phyloP scores from a whole-genome alignment of 495 filamentous ascomycete genomes.

The Lasiosphaeriaceae sp. region DNA sequence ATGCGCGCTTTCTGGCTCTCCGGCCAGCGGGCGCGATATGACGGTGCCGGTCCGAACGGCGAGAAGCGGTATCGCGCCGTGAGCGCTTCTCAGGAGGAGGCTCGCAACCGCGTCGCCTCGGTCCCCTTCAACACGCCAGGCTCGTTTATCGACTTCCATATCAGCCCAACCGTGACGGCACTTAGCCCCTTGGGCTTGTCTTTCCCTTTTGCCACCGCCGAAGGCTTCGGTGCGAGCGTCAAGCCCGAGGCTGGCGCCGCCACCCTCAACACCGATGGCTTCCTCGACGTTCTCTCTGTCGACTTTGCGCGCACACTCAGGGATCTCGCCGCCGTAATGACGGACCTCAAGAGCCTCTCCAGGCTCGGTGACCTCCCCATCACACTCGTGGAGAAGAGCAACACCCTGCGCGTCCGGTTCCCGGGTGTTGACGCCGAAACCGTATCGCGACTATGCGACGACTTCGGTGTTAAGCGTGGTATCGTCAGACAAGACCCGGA shows the following conservation, averaged over 20 bases:
- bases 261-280: conserved; percentile 70
- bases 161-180: conserved; percentile 84
- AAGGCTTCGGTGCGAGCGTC: conserved; percentile 22
- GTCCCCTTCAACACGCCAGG: conserved; percentile 60
- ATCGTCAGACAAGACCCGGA: conserved; percentile 74
- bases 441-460: conserved; percentile 79
- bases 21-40: conserved; percentile 79
- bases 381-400: conserved; percentile 52
- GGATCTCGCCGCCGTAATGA: conserved; percentile 73
- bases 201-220: conserved; percentile 30
- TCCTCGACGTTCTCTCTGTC: conserved; percentile 76
- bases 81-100: conserved; percentile 65
- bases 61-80: conserved; percentile 75
- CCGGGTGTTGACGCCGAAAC: conserved; percentile 83
- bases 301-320: conserved; percentile 87
- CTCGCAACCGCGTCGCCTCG: conserved; percentile 54
- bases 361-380: conserved; percentile 80
- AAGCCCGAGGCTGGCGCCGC: conserved; percentile 32
- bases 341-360: conserved; percentile 74
- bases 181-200: conserved; percentile 57
- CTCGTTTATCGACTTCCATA: conserved; percentile 76
- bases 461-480: conserved; percentile 76
- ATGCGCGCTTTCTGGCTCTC: conserved; percentile 86
- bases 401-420: conserved; percentile 73
- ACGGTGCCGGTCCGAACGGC: conserved; percentile 65